These are phyloP conservation scores for Fusarium transvaalense DNA, from an alignment of 2,329 filamentous ascomycete species.

Conservation along the genomic window DNA sequence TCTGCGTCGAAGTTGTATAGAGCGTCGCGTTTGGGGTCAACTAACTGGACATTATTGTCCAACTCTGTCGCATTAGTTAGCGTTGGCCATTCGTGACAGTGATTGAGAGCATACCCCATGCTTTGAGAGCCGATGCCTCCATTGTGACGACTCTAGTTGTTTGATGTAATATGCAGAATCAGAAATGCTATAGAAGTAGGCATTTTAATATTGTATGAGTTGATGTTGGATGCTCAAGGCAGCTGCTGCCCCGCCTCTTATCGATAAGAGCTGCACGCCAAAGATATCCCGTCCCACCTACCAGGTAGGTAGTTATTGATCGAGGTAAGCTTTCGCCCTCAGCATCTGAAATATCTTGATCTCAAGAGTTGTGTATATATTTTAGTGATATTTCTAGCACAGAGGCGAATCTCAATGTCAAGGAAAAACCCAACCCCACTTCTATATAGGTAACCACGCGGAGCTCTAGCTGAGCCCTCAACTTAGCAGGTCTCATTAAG, in stretches of 20 bases:
- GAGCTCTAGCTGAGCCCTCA: no score
- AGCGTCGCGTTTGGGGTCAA: slow-evolving; percentile 88
- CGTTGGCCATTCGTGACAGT: not conserved
- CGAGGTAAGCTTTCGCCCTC: not conserved
- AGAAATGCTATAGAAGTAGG: slow-evolving; percentile 16
- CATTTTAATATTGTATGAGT: slow-evolving; percentile 23
- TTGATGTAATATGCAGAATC: slow-evolving; percentile 22
- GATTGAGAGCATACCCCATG: slow-evolving; percentile 44
- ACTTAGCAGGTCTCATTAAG: no score
- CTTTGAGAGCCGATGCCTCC: slow-evolving; percentile 51
- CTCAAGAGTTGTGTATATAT: not conserved
- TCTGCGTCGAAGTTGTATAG: slow-evolving; percentile 85
- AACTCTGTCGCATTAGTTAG: slow-evolving; percentile 71
- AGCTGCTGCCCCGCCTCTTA: slow-evolving; percentile 47
- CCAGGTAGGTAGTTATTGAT: no score
- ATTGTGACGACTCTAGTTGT: slow-evolving; percentile 38
- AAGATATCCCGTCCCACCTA: not conserved
- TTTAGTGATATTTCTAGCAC: not conserved
- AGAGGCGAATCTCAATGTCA: no score
- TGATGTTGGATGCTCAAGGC: slow-evolving; percentile 33
- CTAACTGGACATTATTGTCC: slow-evolving; percentile 85
- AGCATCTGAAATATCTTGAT: not conserved
- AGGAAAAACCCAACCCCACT: no score
- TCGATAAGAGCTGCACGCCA: slow-evolving; percentile 46
- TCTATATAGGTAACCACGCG: no score